Evolutionary conservation across 768 basidiomycete species (phyloP), one percentile per base, ranked within the genome.

Genomic region (Russula sp.): DNA sequence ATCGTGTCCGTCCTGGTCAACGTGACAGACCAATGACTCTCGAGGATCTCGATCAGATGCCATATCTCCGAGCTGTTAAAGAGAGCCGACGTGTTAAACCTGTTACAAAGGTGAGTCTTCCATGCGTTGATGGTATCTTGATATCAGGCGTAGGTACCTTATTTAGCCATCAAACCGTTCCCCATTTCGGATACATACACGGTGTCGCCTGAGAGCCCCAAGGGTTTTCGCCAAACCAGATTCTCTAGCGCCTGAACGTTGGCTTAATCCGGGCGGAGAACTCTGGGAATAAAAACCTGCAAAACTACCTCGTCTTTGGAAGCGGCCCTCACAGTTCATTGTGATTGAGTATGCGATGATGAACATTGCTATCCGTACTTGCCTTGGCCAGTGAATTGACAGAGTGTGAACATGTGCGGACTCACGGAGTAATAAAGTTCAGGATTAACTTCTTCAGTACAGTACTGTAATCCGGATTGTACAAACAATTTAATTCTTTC

Each of bases 231-330:
- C 92, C 34, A 83, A 94, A 44, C 96, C 95, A 14, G 90, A 94
- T 40, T 73, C 75, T 54, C 87, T 98, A 75, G 64, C 79, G 16
- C 97, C 97, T 9, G 95, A 98, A 72, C 87, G 97, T 62, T 99
- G 94, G 94, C 80, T 99, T 56, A 91, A 96, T 71, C 81, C n/a
- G n/a, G n/a, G n/a, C 88, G 34, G 75, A 84, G n/a, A 82, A 86
- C 66, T 76, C 81, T 18, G 94, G 95, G 57, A 89, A 89, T 74
- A 76, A 80, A 59, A 90, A 91, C 74, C 94, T 95, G 44, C 88
- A 91, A 77, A 97, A 98, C 78, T 99, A 92, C 75, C 86, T 99
- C 67, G 92, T 98, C 32, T 98, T 94, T 75, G 96, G 97, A 48
- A 86, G 85, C 66, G 95, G 95, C 7, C 94, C 94, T 58, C 94